Base-by-base conservation (phyloP, 1,284 basidiomycete genomes). In the Apiotrichum gracile region DNA sequence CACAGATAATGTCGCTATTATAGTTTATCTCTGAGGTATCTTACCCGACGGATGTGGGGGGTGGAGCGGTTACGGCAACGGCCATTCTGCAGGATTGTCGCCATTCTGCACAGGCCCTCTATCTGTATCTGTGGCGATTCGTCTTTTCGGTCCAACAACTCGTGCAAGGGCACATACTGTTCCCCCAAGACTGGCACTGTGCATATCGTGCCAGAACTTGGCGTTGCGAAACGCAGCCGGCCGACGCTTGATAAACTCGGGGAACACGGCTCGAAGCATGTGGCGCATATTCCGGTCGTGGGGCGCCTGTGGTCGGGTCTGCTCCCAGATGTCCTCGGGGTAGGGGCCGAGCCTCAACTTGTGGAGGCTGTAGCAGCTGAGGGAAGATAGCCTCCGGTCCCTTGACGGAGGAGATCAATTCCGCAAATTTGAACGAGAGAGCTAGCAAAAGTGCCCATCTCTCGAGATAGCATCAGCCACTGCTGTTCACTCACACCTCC, bases 361-460 rank as follows among this genome's bases (percentile, higher is more conserved):
- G 25, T 31, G 40, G 26, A 54, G 22, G 49, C 54, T 51, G 49
- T 51, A 58, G 42, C 54, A 54, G 8, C 35, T 16, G 8, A 54
- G 51, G 10, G 21, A 58, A 54, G 12, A 49, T 44, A 1, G 56
- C 52, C 27, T 57, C 56, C 26, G 54, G 52, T 2, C 48, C 56
- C 33, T 57, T 57, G 40, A 57, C 39, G 6, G 49, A 46, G 0
- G 49, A n/a, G 41, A 54, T 39, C 4, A 37, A 51, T 31, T 57
- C 56, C 35, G 49, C 37, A 29, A 57, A 48, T 46, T 51, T 54
- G 46, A 48, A 54, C 21, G 56, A 52, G 2, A 54, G 41, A 26
- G 31, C 51, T 53, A 27, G 3, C 9, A 21, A 39, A 4, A 51
- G 42, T 31, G 17, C 6, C 9, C 12, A 3, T 3, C 9, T 10